These are phyloP conservation scores for Annulohypoxylon truncatum DNA, from an alignment of 2,329 filamentous ascomycete species.

Conservation along the genomic window DNA sequence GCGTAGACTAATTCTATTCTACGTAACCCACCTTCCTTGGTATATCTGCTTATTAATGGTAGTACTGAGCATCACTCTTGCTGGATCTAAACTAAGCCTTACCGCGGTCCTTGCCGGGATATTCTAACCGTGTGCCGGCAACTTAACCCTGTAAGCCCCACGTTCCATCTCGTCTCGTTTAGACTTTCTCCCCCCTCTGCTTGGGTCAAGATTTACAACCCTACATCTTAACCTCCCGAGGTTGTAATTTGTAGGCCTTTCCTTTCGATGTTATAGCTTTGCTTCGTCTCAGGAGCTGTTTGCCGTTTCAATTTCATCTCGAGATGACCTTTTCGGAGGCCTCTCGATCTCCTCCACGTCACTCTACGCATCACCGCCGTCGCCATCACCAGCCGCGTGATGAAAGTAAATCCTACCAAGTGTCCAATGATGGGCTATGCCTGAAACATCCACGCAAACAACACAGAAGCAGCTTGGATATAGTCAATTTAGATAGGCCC, in stretches of 20 bases:
- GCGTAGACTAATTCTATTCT: not conserved
- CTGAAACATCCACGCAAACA: slow-evolving; percentile 35
- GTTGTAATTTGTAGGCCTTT: slow-evolving; percentile 14
- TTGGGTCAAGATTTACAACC: slow-evolving; percentile 17
- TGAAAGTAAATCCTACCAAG: slow-evolving; percentile 18
- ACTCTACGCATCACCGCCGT: slow-evolving; percentile 41
- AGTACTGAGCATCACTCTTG: not conserved
- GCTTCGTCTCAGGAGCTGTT: slow-evolving; percentile 42
- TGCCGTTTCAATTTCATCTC: slow-evolving; percentile 42
- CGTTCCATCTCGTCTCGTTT: slow-evolving; percentile 27
- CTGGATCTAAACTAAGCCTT: slow-evolving; percentile 7
- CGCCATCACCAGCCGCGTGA: slow-evolving; percentile 24
- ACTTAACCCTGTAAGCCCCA: slow-evolving; percentile 20
- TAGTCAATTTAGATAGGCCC: slow-evolving; percentile 40
- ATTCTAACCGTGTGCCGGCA: slow-evolving; percentile 24
- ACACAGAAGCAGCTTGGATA: slow-evolving; percentile 15
- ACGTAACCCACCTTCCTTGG: not conserved
- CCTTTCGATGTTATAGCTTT: slow-evolving; percentile 23
- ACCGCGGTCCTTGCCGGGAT: slow-evolving; percentile 17
- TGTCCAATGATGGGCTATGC: slow-evolving; percentile 21
- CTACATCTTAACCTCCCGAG: slow-evolving; percentile 10
- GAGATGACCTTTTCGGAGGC: slow-evolving; percentile 44
- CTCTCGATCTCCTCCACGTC: slow-evolving; percentile 39
- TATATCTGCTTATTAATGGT: not conserved
- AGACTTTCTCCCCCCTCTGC: slow-evolving; percentile 24